Base-by-base conservation (phyloP, 139 green algal genomes). In the Chlorella sp. region DNA sequence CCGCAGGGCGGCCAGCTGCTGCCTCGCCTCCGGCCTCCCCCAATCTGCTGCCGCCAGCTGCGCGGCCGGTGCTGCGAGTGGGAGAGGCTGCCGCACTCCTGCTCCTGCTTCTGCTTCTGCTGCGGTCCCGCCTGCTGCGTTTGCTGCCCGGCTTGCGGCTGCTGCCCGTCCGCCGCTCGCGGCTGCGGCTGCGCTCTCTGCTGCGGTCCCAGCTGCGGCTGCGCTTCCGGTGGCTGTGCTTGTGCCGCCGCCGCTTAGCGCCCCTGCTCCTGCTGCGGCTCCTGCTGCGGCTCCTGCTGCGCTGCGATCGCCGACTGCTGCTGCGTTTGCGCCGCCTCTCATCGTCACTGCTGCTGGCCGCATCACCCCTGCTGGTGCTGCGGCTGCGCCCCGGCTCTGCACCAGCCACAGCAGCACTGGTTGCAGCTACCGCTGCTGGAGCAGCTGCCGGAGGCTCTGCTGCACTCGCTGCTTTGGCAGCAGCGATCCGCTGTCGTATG, bases 401-500 rank as follows among this genome's bases (percentile, higher is more conserved):
- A 0, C 7, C 38, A n/a, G 69, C 2, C 15, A 3, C 69, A 56
- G 17, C 69, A 34, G n/a, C 44, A 26, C n/a, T 44, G 44, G 39
- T 41, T 62, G 39, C 30, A 5, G 30, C 64, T 18, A 2, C 30
- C 11, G 34, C 30, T 25, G 30, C 30, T 41, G 64, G n/a, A 7
- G 30, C 64, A 39, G 64, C 30, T 11, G 64, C 15, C 64, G 17
- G 12, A 26, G 20, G 1, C 3, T 60, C 70, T 16, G 32, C 44
- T 0, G 73, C 36, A 0, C 36, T 63, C 0, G 25, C 63, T 32
- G 80, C 80, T 25, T 32, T 80, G 28, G 70, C 56, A 2, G 81
- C 81, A 5, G 81, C 69, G 25, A 86, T 86, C 25, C 81, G 81
- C 44, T 86, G 55, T 25, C 81, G 69, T 28, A 86, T 86, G 21